A percentile compares a stretch with the other conserved stretches of the same genome.
Conservation (phyloP, 2,329 filamentous ascomycete species). For the Colletotrichum spaethianum region DNA sequence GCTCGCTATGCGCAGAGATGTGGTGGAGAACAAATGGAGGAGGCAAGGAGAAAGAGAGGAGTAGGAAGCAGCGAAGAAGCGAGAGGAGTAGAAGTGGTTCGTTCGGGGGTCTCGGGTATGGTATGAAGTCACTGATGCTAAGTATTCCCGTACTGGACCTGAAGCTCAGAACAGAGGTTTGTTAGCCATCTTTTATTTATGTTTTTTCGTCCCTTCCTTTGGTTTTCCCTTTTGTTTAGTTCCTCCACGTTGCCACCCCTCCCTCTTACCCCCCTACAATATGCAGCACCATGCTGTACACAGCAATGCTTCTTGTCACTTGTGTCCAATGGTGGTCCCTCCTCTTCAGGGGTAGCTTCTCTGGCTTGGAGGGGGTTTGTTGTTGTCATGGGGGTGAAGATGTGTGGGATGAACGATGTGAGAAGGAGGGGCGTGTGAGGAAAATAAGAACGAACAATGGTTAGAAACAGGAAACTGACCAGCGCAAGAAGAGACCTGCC, state of each 20-base stretch:
- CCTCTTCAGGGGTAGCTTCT: conserved; percentile 28
- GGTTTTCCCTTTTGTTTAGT: conserved; percentile 1
- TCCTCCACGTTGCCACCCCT: conserved; percentile 19
- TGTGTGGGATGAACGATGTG: conserved; percentile 29
- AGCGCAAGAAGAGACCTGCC: conserved; percentile 2
- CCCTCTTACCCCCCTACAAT: conserved; percentile 29
- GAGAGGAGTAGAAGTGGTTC: conserved; percentile 40
- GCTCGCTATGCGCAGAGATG: conserved; percentile 21
- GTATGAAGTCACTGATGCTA: conserved; percentile 38
- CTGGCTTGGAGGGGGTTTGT: conserved; percentile 5
- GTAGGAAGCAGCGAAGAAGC: conserved; percentile 19
- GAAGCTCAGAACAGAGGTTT: conserved; percentile 27
- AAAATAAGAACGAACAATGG: conserved; percentile 10
- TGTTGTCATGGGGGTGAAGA: conserved; percentile 25
- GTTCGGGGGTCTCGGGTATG: conserved; percentile 33
- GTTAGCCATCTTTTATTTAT: conserved; percentile 42
- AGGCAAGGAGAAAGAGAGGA: conserved; percentile 16
- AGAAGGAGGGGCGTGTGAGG: conserved; percentile 24
- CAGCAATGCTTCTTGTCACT: conserved; percentile 31
- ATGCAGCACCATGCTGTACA: conserved; percentile 39
- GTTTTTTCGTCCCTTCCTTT: conserved; percentile 17
- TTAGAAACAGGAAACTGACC: conserved; percentile 19
- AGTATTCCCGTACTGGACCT: conserved; percentile 4
- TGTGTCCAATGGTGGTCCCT: conserved; percentile 35
- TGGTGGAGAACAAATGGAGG: conserved; percentile 37